Conservation (phyloP, 352 stramenopile genomes). For the Bremia lactucae region DNA sequence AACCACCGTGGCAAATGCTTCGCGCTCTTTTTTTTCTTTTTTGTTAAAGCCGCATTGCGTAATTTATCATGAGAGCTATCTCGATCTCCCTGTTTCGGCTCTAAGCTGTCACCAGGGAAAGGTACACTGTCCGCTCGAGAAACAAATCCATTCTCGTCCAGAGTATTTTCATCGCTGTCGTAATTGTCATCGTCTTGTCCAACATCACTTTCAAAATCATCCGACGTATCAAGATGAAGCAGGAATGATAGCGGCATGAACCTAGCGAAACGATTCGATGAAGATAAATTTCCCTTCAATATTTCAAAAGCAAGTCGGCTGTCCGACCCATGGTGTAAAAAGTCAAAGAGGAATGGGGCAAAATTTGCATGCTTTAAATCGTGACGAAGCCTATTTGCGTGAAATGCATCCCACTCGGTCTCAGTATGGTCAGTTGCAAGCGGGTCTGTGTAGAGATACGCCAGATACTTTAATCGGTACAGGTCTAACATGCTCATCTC, state of each 20-base stretch:
- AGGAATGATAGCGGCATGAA: constrained; percentile 76
- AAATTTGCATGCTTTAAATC: constrained; percentile 37
- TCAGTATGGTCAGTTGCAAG: constrained; percentile 47
- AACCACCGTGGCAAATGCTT: constrained; percentile 75
- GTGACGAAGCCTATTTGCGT: constrained; percentile 12
- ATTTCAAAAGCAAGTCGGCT: constrained; percentile 55
- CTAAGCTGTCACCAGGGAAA: constrained; percentile 16
- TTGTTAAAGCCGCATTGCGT: constrained; percentile 21
- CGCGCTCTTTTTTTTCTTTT: constrained; percentile 60
- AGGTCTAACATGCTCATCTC: constrained; percentile 71
- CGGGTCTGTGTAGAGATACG: constrained; percentile 73
- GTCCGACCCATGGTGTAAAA: constrained; percentile 54
- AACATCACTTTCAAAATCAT: constrained; percentile 52
- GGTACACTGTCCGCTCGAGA: constrained; percentile 30
- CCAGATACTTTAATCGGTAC: constrained; percentile 69
- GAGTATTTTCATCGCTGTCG: constrained; percentile 61
- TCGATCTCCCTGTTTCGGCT: constrained; percentile 24
- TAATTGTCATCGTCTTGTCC: constrained; percentile 49
- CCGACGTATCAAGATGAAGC: constrained; percentile 60
- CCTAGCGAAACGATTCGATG: constrained; percentile 65
- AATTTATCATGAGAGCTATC: constrained; percentile 26
- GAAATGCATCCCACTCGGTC: constrained; percentile 30
- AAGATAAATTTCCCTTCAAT: constrained; percentile 67
- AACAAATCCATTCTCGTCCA: constrained; percentile 47
- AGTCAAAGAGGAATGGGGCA: constrained; percentile 64